Evolutionary conservation across 169 alveolate genomes (phyloP).

Genomic region (Plasmodium vivax): DNA sequence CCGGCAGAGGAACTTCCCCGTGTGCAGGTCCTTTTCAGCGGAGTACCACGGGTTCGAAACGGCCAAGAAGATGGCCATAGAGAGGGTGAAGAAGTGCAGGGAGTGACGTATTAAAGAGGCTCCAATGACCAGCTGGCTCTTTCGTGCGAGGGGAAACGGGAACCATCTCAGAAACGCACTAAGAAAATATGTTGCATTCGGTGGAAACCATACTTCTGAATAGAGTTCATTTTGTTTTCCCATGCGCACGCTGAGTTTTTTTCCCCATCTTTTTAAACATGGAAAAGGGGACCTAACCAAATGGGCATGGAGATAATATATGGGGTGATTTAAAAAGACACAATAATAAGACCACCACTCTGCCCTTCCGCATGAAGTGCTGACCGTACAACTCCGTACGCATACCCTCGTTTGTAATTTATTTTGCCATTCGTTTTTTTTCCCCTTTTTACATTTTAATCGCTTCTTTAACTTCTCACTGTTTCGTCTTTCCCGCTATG

Average conservation of each 20-base stretch:
- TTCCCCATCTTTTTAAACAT: not conserved
- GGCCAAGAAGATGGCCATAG: conserved; percentile 68
- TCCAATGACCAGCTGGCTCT: not conserved
- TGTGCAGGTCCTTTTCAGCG: conserved; percentile 72
- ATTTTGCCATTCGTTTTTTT: not conserved
- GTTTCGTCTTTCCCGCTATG: not conserved
- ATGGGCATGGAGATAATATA: not conserved
- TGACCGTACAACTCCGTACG: not conserved
- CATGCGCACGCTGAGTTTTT: not conserved
- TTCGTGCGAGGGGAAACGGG: not conserved
- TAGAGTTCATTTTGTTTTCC: not conserved
- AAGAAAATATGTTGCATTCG: not conserved
- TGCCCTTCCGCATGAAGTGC: not conserved
- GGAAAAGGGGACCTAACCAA: not conserved
- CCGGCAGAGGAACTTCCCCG: conserved; percentile 57
- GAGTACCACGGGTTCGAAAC: conserved; percentile 74
- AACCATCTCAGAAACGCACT: not conserved
- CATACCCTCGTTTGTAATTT: not conserved
- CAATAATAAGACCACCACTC: not conserved
- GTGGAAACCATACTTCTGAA: not conserved
- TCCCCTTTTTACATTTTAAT: not conserved
- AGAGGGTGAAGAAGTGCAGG: conserved; percentile 21
- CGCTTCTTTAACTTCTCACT: not conserved
- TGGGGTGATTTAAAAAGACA: not conserved
- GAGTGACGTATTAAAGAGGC: not conserved